Base-by-base conservation (phyloP, 257 asterid species). In the Capsicum baccatum region DNA sequence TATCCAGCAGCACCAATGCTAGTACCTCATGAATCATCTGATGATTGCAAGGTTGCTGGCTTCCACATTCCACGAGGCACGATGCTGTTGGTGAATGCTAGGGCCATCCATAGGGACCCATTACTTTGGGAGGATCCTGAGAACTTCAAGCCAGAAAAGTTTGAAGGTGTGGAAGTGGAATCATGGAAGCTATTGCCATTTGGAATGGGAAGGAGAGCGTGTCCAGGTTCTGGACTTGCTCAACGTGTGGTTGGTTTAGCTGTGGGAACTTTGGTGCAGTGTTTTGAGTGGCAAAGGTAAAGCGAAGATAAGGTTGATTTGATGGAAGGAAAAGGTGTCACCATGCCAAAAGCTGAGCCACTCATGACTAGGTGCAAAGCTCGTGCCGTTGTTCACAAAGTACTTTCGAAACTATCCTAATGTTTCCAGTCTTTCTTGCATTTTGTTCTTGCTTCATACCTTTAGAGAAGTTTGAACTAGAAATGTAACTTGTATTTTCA, bases 141-240 rank as follows among this genome's bases (percentile, higher is more conserved):
- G 0, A 86, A 85, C 6, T 92, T 94, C 86, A 79, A 83, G 37
- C 97, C 97, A 0, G 96, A 92, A 85, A 84, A 96, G 35, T 93
- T 91, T 35, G 90, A 89, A 70, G 86, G 14, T 0, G 84, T 58
- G 16, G 85, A 89, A 19, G 71, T 47, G 6, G 91, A 87, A 44
- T 16, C 89, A 4, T 37, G 80, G 10, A 88, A 89, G 86, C n/a
- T 93, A 57, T 21, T 92, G 84, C 91, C 96, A 0, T 94, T 94
- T 83, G 98, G 97, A 52, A 87, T 90, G 92, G 98, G 98, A 8
- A 88, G 97, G 85, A 87, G 97, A 86, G 88, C 93, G 6, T 94
- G 97, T 56, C 95, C 98, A 0, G 98, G 98, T 3, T 56, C 62
- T 6, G 91, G 88, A 5, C 76, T 94, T 70, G 94, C 94, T 42